Evolutionary conservation across 345 rosid species (phyloP).

Genomic region (Eucalyptus sideroxylon): DNA sequence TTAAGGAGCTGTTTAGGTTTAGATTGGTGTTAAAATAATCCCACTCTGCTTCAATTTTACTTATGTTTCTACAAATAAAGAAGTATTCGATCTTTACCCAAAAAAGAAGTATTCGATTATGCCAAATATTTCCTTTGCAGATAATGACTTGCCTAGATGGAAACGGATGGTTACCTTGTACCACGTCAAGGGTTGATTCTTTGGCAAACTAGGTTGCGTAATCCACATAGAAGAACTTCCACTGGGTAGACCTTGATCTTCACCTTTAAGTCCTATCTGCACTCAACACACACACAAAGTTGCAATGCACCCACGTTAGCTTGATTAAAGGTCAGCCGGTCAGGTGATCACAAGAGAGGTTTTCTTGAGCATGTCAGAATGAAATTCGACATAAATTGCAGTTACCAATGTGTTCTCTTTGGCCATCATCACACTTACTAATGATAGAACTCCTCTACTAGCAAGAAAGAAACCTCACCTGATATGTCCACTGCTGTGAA

Average conservation of each 20-base stretch:
- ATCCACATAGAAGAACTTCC: constrained; percentile 69
- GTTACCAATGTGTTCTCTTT: neutral
- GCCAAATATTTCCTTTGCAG: neutral
- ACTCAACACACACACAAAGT: neutral
- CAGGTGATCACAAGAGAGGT: neutral
- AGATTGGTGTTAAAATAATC: neutral
- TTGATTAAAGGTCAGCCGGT: neutral
- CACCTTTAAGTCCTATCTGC: constrained; percentile 90
- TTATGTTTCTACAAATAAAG: neutral
- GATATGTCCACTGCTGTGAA: constrained; percentile 78
- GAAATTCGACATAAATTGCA: neutral
- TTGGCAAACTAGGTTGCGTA: constrained; percentile 60
- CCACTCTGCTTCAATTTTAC: neutral
- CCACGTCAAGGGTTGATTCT: constrained; percentile 74
- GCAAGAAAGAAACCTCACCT: constrained; percentile 27
- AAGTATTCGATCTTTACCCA: neutral
- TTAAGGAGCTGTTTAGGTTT: neutral
- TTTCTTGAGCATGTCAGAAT: neutral
- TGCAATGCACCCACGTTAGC: neutral
- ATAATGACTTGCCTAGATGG: neutral
- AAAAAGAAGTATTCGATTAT: neutral
- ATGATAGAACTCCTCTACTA: neutral
- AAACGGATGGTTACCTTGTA: constrained; percentile 55
- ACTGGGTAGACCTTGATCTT: constrained; percentile 46
- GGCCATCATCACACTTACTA: neutral